phyloP scores from a whole-genome alignment of 345 rosid species.

The Euphorbia tirucalli region DNA sequence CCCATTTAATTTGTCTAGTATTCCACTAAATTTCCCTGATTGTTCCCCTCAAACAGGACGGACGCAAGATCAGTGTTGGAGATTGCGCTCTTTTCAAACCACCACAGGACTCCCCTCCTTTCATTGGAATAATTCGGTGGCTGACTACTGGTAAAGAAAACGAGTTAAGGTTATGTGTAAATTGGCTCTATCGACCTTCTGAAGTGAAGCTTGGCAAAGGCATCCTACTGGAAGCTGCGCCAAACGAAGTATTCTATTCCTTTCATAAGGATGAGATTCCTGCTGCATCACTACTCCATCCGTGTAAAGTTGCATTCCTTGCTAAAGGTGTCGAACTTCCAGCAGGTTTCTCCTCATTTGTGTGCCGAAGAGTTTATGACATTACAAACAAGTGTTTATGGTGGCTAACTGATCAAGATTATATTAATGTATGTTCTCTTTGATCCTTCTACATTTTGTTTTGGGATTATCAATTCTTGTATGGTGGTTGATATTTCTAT shows the following conservation, averaged over 20 bases:
- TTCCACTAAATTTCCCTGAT: slow-evolving; percentile 2
- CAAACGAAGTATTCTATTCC: slow-evolving; percentile 92
- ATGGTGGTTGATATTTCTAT: slow-evolving; percentile 2
- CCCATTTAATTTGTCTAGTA: not conserved
- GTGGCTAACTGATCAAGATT: slow-evolving; percentile 95
- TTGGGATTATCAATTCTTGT: not conserved
- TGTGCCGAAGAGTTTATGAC: slow-evolving; percentile 86
- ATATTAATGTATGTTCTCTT: slow-evolving; percentile 63
- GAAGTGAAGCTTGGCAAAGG: slow-evolving; percentile 88
- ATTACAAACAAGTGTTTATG: slow-evolving; percentile 64
- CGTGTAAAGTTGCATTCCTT: slow-evolving; percentile 94
- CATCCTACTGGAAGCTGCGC: slow-evolving; percentile 74
- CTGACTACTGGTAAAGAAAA: slow-evolving; percentile 47
- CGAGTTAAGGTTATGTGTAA: slow-evolving; percentile 54
- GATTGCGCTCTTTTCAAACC: slow-evolving; percentile 94
- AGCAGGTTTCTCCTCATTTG: slow-evolving; percentile 70
- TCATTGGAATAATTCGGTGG: slow-evolving; percentile 74
- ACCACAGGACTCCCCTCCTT: slow-evolving; percentile 80
- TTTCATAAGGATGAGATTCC: slow-evolving; percentile 92
- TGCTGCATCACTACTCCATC: slow-evolving; percentile 85
- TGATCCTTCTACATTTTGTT: not conserved
- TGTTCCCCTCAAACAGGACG: slow-evolving; percentile 47
- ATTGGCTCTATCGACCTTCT: slow-evolving; percentile 86
- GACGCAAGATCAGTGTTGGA: slow-evolving; percentile 77
- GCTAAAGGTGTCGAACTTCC: slow-evolving; percentile 77